Evolutionary conservation across 345 rosid genomes (phyloP), one percentile per base, ranked within the genome.

Genomic region (Rhizophora mangle): DNA sequence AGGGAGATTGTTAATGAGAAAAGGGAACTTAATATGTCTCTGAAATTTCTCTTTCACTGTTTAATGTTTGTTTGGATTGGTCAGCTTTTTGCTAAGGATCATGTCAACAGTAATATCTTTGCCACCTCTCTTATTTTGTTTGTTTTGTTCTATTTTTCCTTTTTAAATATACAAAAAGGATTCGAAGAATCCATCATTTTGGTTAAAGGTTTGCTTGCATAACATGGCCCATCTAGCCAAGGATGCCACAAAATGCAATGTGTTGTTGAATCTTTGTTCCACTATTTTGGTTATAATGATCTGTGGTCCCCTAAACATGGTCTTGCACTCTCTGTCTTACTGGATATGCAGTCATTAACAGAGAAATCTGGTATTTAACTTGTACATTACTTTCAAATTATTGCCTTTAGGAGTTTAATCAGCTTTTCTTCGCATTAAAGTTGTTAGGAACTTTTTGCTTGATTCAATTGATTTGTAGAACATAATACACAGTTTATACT

Each of bases 191-290:
- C 88, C 91, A 27, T 68, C 68, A 76, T 89, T 84, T 76, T 89
- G 89, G 95, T 84, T 91, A 26, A 81, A 82, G 62, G 91, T 87
- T 75, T 89, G 89, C 74, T 79, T 86, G 52, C 80, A 74, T 51
- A 89, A 85, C 59, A 83, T 84, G 64, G 91, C 89, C 1, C 86
- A 80, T 76, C 70, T 89, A 76, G 95, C 91, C 1, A 89, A 86
- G 77, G 91, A 85, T 78, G 95, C 84, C 20, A 89, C 89, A 37
- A 85, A 21, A 84, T 82, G 64, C 76, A 91, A 1, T 86, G 88
- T 72, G 91, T 89, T 30, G 80, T 86, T 52, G 91, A 89, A 73
- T 86, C 88, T 51, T 73, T 89, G 72, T 87, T 89, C 68, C 87
- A 88, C 2, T 82, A 80, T 75, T 89, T 89, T 78, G 87, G 86